Percentiles rank a stretch among this genome's conserved stretches.
Evolutionary conservation across 331 rosid species (phyloP).

Genomic region (Telfairia occidentalis): DNA sequence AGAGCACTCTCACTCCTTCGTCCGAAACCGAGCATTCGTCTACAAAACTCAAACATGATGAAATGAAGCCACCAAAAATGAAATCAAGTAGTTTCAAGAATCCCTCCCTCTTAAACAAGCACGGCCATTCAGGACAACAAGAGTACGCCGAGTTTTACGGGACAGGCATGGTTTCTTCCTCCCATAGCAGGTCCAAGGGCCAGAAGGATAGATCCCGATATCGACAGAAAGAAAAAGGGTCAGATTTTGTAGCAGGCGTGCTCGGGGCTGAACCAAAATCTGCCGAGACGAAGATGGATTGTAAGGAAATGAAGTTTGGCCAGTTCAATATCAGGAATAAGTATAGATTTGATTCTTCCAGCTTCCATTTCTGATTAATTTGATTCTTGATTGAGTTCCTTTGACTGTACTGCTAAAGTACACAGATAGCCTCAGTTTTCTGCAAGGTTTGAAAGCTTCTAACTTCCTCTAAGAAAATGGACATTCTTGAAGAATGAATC

Average conservation of each 20-base stretch:
- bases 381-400: not conserved
- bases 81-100: conserved; percentile 8
- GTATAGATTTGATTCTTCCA: not conserved
- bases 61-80: conserved; percentile 59
- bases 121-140: not conserved
- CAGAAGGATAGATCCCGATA: conserved; percentile 6
- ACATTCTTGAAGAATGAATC: conserved; percentile 18
- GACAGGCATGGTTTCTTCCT: conserved; percentile 6
- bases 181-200: not conserved
- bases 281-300: not conserved
- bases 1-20: conserved; percentile 31
- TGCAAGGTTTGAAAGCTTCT: not conserved
- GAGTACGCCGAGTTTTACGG: conserved; percentile 14
- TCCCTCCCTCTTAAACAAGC: conserved; percentile 8
- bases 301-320: not conserved
- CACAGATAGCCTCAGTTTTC: conserved; percentile 1
- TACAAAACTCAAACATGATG: conserved; percentile 49
- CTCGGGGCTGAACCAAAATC: not conserved
- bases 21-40: conserved; percentile 43
- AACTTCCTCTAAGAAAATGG: not conserved
- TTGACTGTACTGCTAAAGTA: not conserved
- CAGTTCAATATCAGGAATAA: not conserved
- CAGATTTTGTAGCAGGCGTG: not conserved
- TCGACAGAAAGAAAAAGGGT: conserved; percentile 7
- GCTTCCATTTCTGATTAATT: conserved; percentile 4